A percentile compares a stretch with the other conserved stretches of the same genome.
These are phyloP conservation scores for Lasiosphaeria miniovina DNA, from an alignment of 495 filamentous ascomycete species.

Conservation along the genomic window DNA sequence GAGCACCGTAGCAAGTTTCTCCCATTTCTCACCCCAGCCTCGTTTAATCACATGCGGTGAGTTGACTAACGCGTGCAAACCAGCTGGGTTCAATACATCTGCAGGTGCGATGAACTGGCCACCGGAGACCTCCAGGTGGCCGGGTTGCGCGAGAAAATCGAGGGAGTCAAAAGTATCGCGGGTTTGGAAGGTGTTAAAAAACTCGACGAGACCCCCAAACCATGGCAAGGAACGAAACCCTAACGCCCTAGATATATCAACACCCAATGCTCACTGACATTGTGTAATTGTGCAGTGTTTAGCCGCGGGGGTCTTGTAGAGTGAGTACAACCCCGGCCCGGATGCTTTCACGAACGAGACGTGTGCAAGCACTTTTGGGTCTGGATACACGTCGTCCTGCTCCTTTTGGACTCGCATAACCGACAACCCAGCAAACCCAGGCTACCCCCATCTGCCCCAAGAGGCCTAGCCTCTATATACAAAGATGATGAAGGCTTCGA, in stretches of 20 bases:
- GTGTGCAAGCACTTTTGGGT: neutral
- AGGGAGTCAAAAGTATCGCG: neutral
- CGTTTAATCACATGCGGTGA: neutral
- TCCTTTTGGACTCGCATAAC: neutral
- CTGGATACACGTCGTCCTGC: neutral
- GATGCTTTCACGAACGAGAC: neutral
- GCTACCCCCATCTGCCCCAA: neutral
- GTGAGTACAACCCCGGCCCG: neutral
- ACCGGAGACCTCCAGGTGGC: neutral
- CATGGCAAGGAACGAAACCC: neutral
- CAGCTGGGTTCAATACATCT: neutral
- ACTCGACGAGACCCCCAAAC: neutral
- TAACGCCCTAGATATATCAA: neutral
- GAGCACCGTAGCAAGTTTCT: neutral
- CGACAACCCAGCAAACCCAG: neutral
- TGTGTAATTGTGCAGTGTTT: neutral
- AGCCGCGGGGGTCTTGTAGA: neutral
- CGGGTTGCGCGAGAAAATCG: neutral
- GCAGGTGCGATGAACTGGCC: neutral
- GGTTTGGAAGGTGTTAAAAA: neutral
- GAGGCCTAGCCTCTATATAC: neutral
- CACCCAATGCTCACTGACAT: neutral
- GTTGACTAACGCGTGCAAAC: neutral
- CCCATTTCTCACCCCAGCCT: neutral
- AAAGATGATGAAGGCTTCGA: no score